Evolutionary conservation across 2,329 filamentous ascomycete species (phyloP).

Genomic region (Trichophyton simii): DNA sequence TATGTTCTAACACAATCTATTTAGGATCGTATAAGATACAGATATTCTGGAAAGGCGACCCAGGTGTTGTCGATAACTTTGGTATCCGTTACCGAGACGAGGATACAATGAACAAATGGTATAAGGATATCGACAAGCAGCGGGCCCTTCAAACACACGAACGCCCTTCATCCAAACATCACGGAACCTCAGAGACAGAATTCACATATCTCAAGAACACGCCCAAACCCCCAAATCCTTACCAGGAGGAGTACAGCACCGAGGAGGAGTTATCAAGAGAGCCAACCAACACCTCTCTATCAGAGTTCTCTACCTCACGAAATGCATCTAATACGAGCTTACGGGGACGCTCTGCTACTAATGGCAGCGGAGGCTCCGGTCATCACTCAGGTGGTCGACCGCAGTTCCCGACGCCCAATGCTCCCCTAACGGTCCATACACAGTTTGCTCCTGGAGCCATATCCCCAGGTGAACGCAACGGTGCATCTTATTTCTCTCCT

Average conservation of each 20-base stretch:
- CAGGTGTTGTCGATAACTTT: slow-evolving; percentile 91
- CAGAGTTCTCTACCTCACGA: slow-evolving; percentile 45
- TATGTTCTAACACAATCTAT: neutral
- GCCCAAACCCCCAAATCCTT: slow-evolving; percentile 66
- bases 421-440: slow-evolving; percentile 56
- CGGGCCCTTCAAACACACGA: slow-evolving; percentile 46
- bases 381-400: slow-evolving; percentile 40
- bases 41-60: slow-evolving; percentile 89
- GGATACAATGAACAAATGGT: slow-evolving; percentile 89
- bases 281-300: slow-evolving; percentile 24
- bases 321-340: slow-evolving; percentile 65
- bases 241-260: slow-evolving; percentile 48
- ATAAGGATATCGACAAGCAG: slow-evolving; percentile 63
- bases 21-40: slow-evolving; percentile 85
- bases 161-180: slow-evolving; percentile 38
- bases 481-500: slow-evolving; percentile 92
- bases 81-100: slow-evolving; percentile 88
- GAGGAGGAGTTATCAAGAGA: slow-evolving; percentile 38
- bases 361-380: slow-evolving; percentile 38
- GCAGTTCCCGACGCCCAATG: slow-evolving; percentile 56
- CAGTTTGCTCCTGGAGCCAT: slow-evolving; percentile 39
- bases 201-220: slow-evolving; percentile 69
- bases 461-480: slow-evolving; percentile 50
- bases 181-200: slow-evolving; percentile 50
- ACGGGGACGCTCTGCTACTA: slow-evolving; percentile 62